Evolutionary conservation across 2,329 filamentous ascomycete genomes (phyloP).

Genomic region (Fusarium sp.): DNA sequence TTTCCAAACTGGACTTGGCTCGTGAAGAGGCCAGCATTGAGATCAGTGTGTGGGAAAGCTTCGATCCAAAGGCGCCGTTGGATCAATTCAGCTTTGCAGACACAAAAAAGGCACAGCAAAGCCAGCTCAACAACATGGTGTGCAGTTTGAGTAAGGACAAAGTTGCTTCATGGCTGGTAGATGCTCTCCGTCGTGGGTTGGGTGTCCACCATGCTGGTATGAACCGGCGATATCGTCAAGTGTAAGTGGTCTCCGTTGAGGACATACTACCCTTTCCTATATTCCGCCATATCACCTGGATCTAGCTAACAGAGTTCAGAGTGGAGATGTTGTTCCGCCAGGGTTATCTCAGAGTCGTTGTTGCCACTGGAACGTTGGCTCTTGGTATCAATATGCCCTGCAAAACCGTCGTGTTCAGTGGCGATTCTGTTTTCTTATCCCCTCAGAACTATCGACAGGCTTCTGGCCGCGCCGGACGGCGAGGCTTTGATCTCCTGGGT

Average conservation of each 20-base stretch:
- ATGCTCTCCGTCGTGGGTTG: conserved; percentile 73
- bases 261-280: not conserved
- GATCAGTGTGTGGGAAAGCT: conserved; percentile 68
- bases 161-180: conserved; percentile 63
- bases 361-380: conserved; percentile 81
- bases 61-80: conserved; percentile 73
- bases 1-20: conserved; percentile 67
- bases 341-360: conserved; percentile 75
- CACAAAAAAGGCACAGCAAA: conserved; percentile 64
- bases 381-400: conserved; percentile 88
- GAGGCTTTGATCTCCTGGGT: conserved; percentile 83
- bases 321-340: conserved; percentile 81
- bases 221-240: conserved; percentile 80
- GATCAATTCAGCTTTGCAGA: conserved; percentile 76
- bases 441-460: conserved; percentile 82
- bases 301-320: conserved; percentile 44
- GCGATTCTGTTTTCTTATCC: conserved; percentile 78
- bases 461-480: conserved; percentile 80
- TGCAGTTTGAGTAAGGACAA: conserved; percentile 59
- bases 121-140: conserved; percentile 67
- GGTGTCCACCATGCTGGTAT: conserved; percentile 84
- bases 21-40: conserved; percentile 68
- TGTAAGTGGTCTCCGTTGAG: conserved; percentile 51
- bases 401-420: conserved; percentile 81
- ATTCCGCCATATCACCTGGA: not conserved